Evolutionary conservation across 257 asterid species (phyloP).

Genomic region (Solanum sejunctum): DNA sequence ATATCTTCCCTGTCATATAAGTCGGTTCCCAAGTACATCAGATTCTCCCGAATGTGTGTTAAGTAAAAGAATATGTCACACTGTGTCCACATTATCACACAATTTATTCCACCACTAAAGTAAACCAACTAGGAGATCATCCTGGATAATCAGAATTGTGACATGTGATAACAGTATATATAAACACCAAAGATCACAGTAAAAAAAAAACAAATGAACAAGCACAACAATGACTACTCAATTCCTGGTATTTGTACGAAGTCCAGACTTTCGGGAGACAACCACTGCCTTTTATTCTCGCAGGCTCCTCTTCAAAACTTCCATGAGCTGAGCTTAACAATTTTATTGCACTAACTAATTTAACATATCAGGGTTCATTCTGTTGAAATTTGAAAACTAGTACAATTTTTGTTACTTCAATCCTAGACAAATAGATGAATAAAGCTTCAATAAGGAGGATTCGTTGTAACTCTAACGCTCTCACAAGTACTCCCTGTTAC

Average conservation of each 20-base stretch:
- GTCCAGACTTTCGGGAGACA: not conserved
- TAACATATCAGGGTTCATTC: not conserved
- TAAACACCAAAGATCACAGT: not conserved
- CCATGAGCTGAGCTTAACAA: not conserved
- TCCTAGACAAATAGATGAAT: not conserved
- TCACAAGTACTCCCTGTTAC: not conserved
- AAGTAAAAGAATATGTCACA: not conserved
- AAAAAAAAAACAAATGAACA: not conserved
- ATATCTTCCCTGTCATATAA: not conserved
- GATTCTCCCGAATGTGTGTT: not conserved
- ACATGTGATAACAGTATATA: not conserved
- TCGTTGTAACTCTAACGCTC: not conserved
- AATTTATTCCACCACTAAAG: not conserved
- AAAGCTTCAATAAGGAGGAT: not conserved
- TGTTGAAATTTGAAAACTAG: not conserved
- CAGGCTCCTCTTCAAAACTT: not conserved
- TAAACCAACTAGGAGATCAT: not conserved
- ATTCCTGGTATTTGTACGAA: not conserved
- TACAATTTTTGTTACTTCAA: not conserved
- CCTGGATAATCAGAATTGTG: not conserved
- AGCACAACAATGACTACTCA: not conserved
- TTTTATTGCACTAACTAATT: not conserved
- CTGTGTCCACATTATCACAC: not conserved
- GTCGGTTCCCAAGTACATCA: not conserved
- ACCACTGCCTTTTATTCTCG: not conserved